Evolutionary conservation across 2,329 filamentous ascomycete genomes (phyloP), one percentile per base, ranked within the genome.

Genomic region (Penicillium sp.): DNA sequence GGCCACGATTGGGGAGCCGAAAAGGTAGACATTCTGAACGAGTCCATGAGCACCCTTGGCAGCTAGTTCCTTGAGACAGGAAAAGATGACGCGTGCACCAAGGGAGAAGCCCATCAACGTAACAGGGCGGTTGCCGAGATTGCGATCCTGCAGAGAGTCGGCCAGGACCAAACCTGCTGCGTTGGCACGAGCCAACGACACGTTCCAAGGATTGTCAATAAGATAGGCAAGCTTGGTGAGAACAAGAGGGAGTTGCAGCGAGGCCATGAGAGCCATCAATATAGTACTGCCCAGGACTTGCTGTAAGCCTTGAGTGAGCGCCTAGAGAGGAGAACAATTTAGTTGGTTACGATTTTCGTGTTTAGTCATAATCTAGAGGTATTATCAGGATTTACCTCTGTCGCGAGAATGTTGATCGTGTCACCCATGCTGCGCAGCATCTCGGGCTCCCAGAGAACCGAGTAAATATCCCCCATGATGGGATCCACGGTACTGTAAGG

Each of bases 341-440:
- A 79, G 73, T 52, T 57, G 52, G 40, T 57, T 14, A 26, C 38
- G 38, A 7, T 33, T 1, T 26, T n/a, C 45, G 45, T 30, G 2
- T 10, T n/a, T n/a, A 8, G 10, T n/a, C 4, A 25, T 7, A 25
- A 11, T 16, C 13, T 13, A 28, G 7, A 10, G 22, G 6, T 13
- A 10, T 52, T 13, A 22, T 25, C 28, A 6, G 30, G 46, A 30
- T 85, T 78, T 78, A 94, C 92, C 87, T 99, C 95, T 37, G 95
- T 99, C 60, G 95, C 95, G 65, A 99, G 82, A 78, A 99, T 98
- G 71, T 97, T 97, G 71, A 99, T 98, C 49, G 95, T 99, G 75
- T 95, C 92, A 85, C 95, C 95, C 89, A 97, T 99, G 77, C 92
- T 97, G 69, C 88, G 89, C 73, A 99, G 84, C 93, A 99, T 96